phyloP scores from a whole-genome alignment of 768 basidiomycete genomes.

The Daedaleopsis nitida region DNA sequence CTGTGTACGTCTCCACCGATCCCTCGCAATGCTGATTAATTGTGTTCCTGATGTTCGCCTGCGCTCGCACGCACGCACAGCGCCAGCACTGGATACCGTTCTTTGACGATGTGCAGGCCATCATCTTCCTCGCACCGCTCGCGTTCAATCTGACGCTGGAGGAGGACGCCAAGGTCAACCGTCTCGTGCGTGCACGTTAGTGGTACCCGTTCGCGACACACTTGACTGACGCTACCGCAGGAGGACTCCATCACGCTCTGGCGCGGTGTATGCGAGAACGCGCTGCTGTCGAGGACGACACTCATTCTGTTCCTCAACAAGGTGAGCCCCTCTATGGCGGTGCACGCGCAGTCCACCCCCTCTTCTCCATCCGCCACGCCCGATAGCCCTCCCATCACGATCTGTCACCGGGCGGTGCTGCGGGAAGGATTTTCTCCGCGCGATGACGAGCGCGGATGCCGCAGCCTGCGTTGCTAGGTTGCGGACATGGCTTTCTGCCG shows the following conservation, averaged over 20 bases:
- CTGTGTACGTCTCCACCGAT: constrained; percentile 34
- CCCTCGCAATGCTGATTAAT: neutral
- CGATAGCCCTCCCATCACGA: neutral
- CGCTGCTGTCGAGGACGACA: constrained; percentile 58
- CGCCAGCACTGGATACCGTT: constrained; percentile 74
- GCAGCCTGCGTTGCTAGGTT: neutral
- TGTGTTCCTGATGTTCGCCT: too few relatives aligned
- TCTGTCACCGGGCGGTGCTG: neutral
- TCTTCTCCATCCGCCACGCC: too few relatives aligned
- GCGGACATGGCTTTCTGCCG: neutral
- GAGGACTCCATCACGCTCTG: constrained; percentile 77
- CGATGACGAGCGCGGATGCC: neutral
- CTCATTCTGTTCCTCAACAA: constrained; percentile 83
- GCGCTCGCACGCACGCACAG: constrained; percentile 35
- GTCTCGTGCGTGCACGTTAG: constrained; percentile 45
- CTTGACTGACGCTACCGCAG: constrained; percentile 37
- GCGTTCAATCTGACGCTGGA: constrained; percentile 71
- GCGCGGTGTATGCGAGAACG: constrained; percentile 68
- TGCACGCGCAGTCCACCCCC: too few relatives aligned
- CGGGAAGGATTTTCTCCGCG: too few relatives aligned
- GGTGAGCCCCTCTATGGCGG: constrained; percentile 33
- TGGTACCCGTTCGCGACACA: neutral
- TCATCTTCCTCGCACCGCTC: constrained; percentile 82
- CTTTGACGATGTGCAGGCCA: constrained; percentile 80
- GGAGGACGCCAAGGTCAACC: constrained; percentile 65